Evolutionary conservation across 2,329 filamentous ascomycete genomes (phyloP), one percentile per base, ranked within the genome.

Genomic region (Aureobasidium lini): DNA sequence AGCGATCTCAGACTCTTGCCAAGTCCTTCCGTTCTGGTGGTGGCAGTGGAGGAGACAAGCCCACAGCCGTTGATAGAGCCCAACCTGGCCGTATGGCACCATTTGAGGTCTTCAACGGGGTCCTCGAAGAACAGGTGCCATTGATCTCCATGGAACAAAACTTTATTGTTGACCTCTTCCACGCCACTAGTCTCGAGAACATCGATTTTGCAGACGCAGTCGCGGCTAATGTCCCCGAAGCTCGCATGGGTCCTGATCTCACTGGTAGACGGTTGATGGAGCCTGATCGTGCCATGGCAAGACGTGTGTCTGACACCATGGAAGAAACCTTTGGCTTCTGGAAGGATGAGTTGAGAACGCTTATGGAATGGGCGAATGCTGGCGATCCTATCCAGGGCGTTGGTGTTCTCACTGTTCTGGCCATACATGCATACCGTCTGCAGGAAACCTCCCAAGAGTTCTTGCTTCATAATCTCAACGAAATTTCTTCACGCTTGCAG

Each of bases 121-220:
- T 90, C 11, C 75, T 96, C 62, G 88, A 94, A 60, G 90, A 96
- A 67, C 83, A 94, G 64, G 76, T 92, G 46, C 89, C 88, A 6
- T 80, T 95, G 59, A 85, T 96, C 61, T 86, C 90, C 66, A 92
- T 93, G 71, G 94, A 99, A 74, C 93, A 99, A 71, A 97, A 96
- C 70, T 99, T 97, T 70, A 80, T 96, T 50, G 86, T 96, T n/a
- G 90, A 95, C 66, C 94, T 96, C 72, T 97, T 97, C 81, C 93
- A 97, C 67, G 84, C 94, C 29, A 89, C 88, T n/a, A 95, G 90
- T 1, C 79, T 93, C 31, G 87, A 91, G 67, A 86, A 85, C 37
- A 75, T 83, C 15, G 92, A 96, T 69, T 97, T 96, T 69, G 81
- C 88, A 1, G 94, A 97, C 64, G 82, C 87, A 2, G 87, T 96